Evolutionary conservation across 1,284 basidiomycete species (phyloP).

Genomic region (Caloboletus inedulis): DNA sequence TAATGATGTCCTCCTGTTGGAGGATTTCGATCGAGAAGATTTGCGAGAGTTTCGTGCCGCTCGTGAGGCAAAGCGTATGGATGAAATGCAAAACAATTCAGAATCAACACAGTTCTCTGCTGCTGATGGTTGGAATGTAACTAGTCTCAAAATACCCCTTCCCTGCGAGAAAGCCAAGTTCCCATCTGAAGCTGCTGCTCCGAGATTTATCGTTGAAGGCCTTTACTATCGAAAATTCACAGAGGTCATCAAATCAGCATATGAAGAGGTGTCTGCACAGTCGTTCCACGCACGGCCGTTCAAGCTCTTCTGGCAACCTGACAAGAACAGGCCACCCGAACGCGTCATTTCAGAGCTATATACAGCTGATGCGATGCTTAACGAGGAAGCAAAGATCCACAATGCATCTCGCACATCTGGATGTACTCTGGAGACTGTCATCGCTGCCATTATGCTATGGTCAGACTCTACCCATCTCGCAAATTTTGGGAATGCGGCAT

Average conservation of each 20-base stretch:
- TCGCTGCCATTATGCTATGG: constrained; percentile 32
- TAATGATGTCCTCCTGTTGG: constrained; percentile 26
- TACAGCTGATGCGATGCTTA: constrained; percentile 28
- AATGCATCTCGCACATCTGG: constrained; percentile 8
- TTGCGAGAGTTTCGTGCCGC: constrained; percentile 16
- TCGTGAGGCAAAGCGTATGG: constrained; percentile 14
- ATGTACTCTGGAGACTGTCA: constrained; percentile 21
- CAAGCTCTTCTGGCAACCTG: constrained; percentile 22
- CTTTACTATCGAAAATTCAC: constrained; percentile 16
- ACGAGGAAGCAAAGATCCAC: constrained; percentile 24
- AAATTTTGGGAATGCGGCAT: too few species aligned
- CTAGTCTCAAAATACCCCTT: constrained; percentile 22
- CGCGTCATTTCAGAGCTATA: constrained; percentile 35
- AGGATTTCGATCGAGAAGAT: constrained; percentile 23
- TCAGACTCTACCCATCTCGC: too few species aligned
- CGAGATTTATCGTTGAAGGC: constrained; percentile 10
- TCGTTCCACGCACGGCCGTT: constrained; percentile 26
- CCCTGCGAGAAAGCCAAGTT: constrained; percentile 16
- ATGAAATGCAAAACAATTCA: constrained; percentile 1
- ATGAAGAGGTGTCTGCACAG: constrained; percentile 9
- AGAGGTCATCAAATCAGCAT: constrained; percentile 16
- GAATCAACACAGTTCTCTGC: background rate
- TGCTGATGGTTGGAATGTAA: constrained; percentile 28
- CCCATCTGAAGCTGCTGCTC: background rate
- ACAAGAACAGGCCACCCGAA: constrained; percentile 5